Conservation (phyloP, 1,139 yeast species). For the Debaryomyces fabryi region DNA sequence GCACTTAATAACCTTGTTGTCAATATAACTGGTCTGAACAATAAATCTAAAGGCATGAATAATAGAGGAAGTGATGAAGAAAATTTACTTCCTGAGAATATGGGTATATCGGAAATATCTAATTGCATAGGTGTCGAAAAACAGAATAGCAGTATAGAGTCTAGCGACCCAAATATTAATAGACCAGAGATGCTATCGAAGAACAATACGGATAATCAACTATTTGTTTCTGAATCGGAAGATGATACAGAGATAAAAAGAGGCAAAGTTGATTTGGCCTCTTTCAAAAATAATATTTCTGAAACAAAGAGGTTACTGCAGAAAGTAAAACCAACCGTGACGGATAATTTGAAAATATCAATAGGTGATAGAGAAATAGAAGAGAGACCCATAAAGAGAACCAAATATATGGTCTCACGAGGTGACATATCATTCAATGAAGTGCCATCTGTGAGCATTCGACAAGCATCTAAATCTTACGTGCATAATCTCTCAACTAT, state of each 20-base stretch:
- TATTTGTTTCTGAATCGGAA: background rate
- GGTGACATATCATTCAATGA: slow-evolving; percentile 1
- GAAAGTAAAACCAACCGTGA: background rate
- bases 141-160: background rate
- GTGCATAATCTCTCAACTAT: slow-evolving; percentile 6
- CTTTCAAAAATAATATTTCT: background rate
- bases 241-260: background rate
- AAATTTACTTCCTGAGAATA: background rate
- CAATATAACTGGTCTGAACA: background rate
- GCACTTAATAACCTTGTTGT: background rate
- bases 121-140: background rate
- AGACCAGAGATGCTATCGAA: slow-evolving; percentile 4
- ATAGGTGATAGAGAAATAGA: slow-evolving; percentile 20
- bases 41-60: background rate
- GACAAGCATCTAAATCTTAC: background rate
- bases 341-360: slow-evolving; percentile 13
- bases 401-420: slow-evolving; percentile 7
- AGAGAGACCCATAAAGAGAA: slow-evolving; percentile 16
- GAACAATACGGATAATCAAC: background rate
- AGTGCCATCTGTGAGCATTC: background rate
- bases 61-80: background rate
- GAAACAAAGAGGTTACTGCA: background rate
- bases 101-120: background rate
- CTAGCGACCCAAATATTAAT: background rate
- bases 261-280: background rate